A percentile compares a stretch with the other conserved stretches of the same genome.
Conservation (phyloP, 371 early-diverging fungal genomes). For the Choanephora cucurbitarum region DNA sequence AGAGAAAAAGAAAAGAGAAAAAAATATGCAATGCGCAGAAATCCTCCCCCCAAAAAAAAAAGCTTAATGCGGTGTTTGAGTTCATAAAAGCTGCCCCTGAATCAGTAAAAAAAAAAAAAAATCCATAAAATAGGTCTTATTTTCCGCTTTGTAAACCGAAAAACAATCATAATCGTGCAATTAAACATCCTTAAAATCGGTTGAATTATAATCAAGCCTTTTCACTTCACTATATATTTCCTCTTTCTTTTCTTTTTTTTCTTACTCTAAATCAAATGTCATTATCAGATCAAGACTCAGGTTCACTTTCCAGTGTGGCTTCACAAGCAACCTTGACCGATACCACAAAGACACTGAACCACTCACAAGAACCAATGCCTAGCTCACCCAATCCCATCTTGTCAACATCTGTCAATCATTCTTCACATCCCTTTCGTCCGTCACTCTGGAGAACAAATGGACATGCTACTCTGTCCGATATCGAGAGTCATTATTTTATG, state of each 20-base stretch:
- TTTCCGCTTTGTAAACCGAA: too few species aligned
- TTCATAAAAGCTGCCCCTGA: too few species aligned
- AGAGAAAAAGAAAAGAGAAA: too few species aligned
- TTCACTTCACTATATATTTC: too few species aligned
- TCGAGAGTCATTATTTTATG: neutral
- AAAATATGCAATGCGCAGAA: too few species aligned
- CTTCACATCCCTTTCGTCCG: conserved; percentile 17
- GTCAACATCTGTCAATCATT: neutral
- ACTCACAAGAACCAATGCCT: neutral
- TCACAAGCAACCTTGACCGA: conserved; percentile 39
- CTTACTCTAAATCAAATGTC: neutral
- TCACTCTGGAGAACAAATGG: conserved; percentile 17
- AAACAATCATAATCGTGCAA: too few species aligned
- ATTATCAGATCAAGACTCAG: conserved; percentile 14
- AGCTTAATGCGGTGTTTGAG: too few species aligned
- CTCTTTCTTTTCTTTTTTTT: conserved; percentile 1
- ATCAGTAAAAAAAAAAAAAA: too few species aligned
- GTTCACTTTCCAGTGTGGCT: conserved; percentile 27
- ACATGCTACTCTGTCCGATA: conserved; percentile 1
- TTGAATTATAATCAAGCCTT: too few species aligned
- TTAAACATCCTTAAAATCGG: neutral
- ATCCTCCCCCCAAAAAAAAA: too few species aligned
- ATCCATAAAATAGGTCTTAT: too few species aligned
- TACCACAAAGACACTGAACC: neutral
- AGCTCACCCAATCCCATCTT: neutral